phyloP scores from a whole-genome alignment of 257 asterid species.

The Solanum appendiculatum region DNA sequence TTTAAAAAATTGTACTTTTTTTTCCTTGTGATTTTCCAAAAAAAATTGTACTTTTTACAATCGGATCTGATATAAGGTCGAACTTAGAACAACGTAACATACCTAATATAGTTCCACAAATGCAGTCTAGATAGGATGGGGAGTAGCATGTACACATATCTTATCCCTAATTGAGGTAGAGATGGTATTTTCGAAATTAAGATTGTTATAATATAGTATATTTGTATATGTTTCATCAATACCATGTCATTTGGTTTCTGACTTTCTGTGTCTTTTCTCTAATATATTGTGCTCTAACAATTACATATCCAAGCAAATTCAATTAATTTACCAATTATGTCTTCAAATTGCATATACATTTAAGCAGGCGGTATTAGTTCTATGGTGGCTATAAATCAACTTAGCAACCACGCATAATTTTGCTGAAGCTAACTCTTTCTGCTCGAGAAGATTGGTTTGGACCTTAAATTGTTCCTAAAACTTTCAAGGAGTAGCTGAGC shows the following conservation, averaged over 20 bases:
- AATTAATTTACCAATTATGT: background rate
- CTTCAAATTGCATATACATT: background rate
- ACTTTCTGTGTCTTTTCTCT: background rate
- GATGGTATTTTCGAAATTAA: background rate
- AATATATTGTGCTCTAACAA: background rate
- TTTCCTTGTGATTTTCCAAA: too few relatives aligned
- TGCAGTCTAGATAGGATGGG: too few relatives aligned
- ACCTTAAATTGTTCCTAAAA: background rate
- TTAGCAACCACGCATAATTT: background rate
- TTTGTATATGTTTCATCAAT: background rate
- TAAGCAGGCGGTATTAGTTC: background rate
- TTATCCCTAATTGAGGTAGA: background rate
- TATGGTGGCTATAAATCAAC: background rate
- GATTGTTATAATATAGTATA: background rate
- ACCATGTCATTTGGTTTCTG: background rate
- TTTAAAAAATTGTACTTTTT: too few relatives aligned
- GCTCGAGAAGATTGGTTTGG: background rate
- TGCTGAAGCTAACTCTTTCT: background rate
- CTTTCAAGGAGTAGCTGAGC: background rate
- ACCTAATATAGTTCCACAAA: too few relatives aligned
- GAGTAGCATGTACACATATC: too few relatives aligned
- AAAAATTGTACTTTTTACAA: too few relatives aligned
- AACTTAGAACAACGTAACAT: too few relatives aligned
- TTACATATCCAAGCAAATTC: background rate
- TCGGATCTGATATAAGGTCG: too few relatives aligned